Percentiles rank a stretch among this genome's conserved stretches.
Conservation (phyloP, 495 filamentous ascomycete genomes). For the Trypethelium eluteriae region DNA sequence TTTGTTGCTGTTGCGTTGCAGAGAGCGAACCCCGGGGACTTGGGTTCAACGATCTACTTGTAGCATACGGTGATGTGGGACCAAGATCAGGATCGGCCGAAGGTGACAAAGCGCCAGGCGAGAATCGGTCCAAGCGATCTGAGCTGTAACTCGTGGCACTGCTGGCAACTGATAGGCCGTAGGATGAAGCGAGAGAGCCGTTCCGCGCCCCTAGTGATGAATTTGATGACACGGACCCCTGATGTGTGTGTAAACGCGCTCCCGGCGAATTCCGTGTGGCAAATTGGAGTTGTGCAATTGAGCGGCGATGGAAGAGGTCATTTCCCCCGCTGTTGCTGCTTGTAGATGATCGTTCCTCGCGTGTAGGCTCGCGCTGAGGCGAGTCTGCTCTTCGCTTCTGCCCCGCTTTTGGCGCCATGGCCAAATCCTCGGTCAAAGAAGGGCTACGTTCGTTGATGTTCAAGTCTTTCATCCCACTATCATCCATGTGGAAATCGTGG, state of each 20-base stretch:
- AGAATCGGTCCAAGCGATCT: constrained; percentile 61
- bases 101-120: constrained; percentile 66
- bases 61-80: constrained; percentile 52
- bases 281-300: constrained; percentile 43
- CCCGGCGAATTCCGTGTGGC: constrained; percentile 51
- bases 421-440: constrained; percentile 39
- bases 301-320: constrained; percentile 59
- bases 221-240: constrained; percentile 63
- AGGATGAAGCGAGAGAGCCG: constrained; percentile 65
- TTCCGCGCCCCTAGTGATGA: constrained; percentile 64
- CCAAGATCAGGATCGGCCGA: constrained; percentile 46
- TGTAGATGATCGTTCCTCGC: constrained; percentile 56
- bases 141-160: constrained; percentile 66
- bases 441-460: constrained; percentile 39
- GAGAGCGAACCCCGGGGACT: constrained; percentile 44
- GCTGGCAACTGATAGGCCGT: constrained; percentile 57
- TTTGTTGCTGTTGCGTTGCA: constrained; percentile 31
- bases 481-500: constrained; percentile 44
- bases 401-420: constrained; percentile 43
- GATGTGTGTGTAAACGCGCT: constrained; percentile 50
- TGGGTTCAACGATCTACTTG: constrained; percentile 52
- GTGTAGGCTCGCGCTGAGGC: constrained; percentile 46
- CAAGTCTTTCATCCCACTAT: constrained; percentile 36
- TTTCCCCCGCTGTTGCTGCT: constrained; percentile 50
- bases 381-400: constrained; percentile 78